phyloP scores from a whole-genome alignment of 1,284 basidiomycete genomes.

The Wolfiporia cocos region DNA sequence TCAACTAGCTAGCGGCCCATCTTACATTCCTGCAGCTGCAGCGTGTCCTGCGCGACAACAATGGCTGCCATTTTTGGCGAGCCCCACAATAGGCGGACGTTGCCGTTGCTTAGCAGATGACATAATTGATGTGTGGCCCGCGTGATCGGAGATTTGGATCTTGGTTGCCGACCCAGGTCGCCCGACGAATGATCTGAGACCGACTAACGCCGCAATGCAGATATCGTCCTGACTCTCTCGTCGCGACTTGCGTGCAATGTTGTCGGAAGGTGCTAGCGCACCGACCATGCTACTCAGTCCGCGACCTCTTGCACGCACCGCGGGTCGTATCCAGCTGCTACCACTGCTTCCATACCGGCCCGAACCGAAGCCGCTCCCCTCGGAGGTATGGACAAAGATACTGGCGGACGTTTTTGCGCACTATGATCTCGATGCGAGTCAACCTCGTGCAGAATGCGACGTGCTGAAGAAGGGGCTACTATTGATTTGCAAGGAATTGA shows the following conservation, averaged over 20 bases:
- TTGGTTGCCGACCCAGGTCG: background rate
- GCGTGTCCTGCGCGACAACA: no score
- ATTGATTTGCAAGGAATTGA: conserved; percentile 65
- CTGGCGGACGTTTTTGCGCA: conserved; percentile 42
- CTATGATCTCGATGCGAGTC: conserved; percentile 12
- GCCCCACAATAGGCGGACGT: no score
- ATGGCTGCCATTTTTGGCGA: no score
- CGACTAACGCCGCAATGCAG: conserved; percentile 1
- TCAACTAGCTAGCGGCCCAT: no score
- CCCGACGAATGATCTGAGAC: no score
- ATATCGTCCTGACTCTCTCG: background rate
- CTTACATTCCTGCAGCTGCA: no score
- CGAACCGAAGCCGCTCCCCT: conserved; percentile 50
- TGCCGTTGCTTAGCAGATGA: background rate
- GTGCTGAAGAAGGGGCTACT: conserved; percentile 31
- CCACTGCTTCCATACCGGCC: conserved; percentile 55
- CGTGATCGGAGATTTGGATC: background rate
- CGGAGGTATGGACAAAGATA: conserved; percentile 66
- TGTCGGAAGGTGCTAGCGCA: background rate
- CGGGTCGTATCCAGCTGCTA: conserved; percentile 60
- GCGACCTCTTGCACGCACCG: conserved; percentile 32
- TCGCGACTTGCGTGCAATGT: background rate
- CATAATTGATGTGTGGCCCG: background rate
- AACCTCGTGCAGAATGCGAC: conserved; percentile 8
- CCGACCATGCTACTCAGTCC: conserved; percentile 29